Evolutionary conservation across 2,329 filamentous ascomycete species (phyloP).

Genomic region (Neocatenulostroma microsporum): DNA sequence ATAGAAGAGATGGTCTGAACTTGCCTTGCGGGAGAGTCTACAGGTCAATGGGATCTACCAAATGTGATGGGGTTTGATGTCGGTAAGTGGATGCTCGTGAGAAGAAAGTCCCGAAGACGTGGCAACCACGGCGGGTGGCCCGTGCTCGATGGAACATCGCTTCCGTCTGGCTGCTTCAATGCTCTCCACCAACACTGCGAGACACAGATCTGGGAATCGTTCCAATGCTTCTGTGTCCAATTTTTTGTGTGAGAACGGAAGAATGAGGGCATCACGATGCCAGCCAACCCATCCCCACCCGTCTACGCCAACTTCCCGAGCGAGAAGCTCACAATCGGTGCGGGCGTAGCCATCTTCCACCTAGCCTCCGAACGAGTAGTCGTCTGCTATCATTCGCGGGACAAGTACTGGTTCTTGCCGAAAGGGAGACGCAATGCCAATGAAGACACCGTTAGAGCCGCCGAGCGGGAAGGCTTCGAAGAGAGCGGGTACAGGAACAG

Average conservation of each 20-base stretch:
- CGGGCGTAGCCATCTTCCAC: conserved; percentile 46
- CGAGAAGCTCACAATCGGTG: conserved; percentile 27
- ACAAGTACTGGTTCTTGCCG: conserved; percentile 42
- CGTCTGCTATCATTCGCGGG: conserved; percentile 37
- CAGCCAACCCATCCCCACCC: conserved; percentile 15
- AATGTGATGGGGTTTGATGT: background rate
- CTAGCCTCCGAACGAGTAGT: conserved; percentile 40
- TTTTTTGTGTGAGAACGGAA: too few species aligned
- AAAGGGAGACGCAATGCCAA: conserved; percentile 43
- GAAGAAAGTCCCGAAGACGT: background rate
- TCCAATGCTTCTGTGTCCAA: too few species aligned
- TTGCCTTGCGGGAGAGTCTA: background rate
- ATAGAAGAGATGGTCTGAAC: background rate
- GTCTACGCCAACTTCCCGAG: conserved; percentile 20
- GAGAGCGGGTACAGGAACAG: conserved; percentile 46
- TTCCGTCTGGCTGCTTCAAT: too few species aligned
- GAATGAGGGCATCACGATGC: too few species aligned
- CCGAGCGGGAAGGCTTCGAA: conserved; percentile 44
- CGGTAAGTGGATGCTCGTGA: conserved; percentile 4
- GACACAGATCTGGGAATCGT: too few species aligned
- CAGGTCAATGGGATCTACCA: background rate
- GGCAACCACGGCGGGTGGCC: background rate
- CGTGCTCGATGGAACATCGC: too few species aligned
- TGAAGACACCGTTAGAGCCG: conserved; percentile 36
- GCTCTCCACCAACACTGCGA: too few species aligned